Conservation (phyloP, 345 rosid species). For the Salix udensis region DNA sequence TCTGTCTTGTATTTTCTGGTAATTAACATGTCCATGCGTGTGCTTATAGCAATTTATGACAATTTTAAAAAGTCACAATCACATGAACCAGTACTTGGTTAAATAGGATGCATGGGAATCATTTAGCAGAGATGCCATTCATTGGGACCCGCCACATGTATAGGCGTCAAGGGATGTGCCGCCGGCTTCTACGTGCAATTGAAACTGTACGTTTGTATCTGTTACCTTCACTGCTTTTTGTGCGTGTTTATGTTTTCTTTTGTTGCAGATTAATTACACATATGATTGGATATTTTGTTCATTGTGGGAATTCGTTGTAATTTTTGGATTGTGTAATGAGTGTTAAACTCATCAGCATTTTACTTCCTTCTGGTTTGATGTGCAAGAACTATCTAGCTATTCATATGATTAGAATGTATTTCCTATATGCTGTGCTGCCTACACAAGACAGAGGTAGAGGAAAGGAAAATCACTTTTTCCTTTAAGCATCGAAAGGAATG, state of each 20-base stretch:
- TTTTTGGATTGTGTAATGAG: background rate
- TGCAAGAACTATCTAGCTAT: too few species aligned
- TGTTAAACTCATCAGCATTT: background rate
- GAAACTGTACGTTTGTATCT: slow-evolving; percentile 60
- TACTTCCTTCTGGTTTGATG: background rate
- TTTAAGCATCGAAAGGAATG: too few species aligned
- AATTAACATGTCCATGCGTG: too few species aligned
- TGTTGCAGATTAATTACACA: background rate
- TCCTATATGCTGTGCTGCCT: too few species aligned
- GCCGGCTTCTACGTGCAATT: slow-evolving; percentile 72
- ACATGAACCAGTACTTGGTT: slow-evolving; percentile 9
- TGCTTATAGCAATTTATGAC: background rate
- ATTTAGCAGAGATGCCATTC: slow-evolving; percentile 95
- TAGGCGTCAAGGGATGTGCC: slow-evolving; percentile 96
- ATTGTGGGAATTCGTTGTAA: background rate
- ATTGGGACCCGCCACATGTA: slow-evolving; percentile 83
- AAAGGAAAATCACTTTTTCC: too few species aligned
- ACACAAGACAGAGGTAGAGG: too few species aligned
- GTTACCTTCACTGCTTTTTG: background rate
- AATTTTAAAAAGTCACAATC: slow-evolving; percentile 5
- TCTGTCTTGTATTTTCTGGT: background rate
- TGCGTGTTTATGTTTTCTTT: background rate
- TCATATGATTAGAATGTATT: too few species aligned
- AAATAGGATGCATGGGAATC: slow-evolving; percentile 75
- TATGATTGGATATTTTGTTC: background rate